Evolutionary conservation across 805 yeast species (phyloP).

Genomic region (Yamadazyma takamatsuzukensis): DNA sequence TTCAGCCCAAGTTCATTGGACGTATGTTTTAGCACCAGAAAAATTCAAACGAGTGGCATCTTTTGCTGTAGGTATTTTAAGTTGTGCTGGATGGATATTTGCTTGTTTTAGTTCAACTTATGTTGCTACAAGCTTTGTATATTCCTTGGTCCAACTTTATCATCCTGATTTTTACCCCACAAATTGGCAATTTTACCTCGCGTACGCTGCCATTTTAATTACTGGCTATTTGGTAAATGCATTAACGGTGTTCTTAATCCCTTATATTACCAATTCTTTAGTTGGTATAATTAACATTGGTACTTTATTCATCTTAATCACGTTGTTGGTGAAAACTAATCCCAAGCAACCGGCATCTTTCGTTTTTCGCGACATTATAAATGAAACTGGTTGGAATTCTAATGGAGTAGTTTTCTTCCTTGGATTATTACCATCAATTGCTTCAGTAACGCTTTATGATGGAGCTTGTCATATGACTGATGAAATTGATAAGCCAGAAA

Average conservation of each 20-base stretch:
- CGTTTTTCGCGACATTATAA: slow-evolving; percentile 19
- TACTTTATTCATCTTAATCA: slow-evolving; percentile 18
- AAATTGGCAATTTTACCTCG: slow-evolving; percentile 16
- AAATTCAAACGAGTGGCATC: slow-evolving; percentile 20
- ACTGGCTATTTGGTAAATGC: slow-evolving; percentile 12
- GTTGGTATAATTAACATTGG: slow-evolving; percentile 19
- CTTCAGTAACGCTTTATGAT: slow-evolving; percentile 29
- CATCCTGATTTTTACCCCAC: slow-evolving; percentile 15
- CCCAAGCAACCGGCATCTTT: slow-evolving; percentile 15
- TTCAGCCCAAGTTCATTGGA: slow-evolving; percentile 34
- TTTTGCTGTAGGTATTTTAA: slow-evolving; percentile 25
- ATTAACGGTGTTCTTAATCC: slow-evolving; percentile 13
- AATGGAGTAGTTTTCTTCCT: slow-evolving; percentile 22
- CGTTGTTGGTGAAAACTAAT: slow-evolving; percentile 16
- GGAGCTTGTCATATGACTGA: slow-evolving; percentile 33
- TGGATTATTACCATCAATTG: slow-evolving; percentile 23
- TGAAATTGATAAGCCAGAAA: slow-evolving; percentile 26
- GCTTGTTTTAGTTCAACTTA: slow-evolving; percentile 17
- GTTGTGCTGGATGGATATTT: slow-evolving; percentile 24
- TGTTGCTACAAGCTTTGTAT: slow-evolving; percentile 14
- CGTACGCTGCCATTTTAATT: slow-evolving; percentile 12
- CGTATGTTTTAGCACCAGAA: slow-evolving; percentile 23
- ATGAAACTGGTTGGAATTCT: slow-evolving; percentile 25
- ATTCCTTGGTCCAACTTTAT: slow-evolving; percentile 15
- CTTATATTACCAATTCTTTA: slow-evolving; percentile 14